Conservation (phyloP, 768 basidiomycete species). For the Mycena venus region DNA sequence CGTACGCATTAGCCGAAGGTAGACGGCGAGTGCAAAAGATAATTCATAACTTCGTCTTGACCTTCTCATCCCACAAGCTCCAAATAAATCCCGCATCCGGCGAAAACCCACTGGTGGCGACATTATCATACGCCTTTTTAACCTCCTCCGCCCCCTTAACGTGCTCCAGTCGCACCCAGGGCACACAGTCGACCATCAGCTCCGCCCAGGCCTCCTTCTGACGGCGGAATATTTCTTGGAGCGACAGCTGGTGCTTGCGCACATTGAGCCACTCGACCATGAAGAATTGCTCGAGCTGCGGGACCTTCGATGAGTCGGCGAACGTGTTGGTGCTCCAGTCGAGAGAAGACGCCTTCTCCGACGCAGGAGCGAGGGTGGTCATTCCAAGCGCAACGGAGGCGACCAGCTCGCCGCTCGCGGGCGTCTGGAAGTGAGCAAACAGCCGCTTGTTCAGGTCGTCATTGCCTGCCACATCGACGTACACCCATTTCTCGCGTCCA, state of each 20-base stretch:
- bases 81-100: constrained; percentile 72
- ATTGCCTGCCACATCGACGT: constrained; percentile 76
- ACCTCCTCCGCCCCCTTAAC: constrained; percentile 63
- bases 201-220: constrained; percentile 72
- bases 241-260: constrained; percentile 62
- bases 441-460: constrained; percentile 61
- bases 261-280: constrained; percentile 78
- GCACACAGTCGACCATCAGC: constrained; percentile 66
- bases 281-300: constrained; percentile 68
- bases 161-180: constrained; percentile 68
- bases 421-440: constrained; percentile 55
- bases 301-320: constrained; percentile 26
- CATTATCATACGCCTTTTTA: constrained; percentile 60
- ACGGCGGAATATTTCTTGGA: constrained; percentile 59
- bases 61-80: constrained; percentile 70
- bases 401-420: constrained; percentile 50
- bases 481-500: constrained; percentile 59
- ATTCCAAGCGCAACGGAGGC: constrained; percentile 65
- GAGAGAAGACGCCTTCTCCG: constrained; percentile 44
- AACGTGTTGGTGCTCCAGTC: constrained; percentile 58
- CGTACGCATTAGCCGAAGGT: no score
- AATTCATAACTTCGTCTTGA: constrained; percentile 29
- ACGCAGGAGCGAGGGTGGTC: constrained; percentile 66
- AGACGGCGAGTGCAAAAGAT: background rate
- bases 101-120: constrained; percentile 61